Evolutionary conservation across 2,329 filamentous ascomycete genomes (phyloP).

Genomic region (Colletotrichum neosansevieriae): DNA sequence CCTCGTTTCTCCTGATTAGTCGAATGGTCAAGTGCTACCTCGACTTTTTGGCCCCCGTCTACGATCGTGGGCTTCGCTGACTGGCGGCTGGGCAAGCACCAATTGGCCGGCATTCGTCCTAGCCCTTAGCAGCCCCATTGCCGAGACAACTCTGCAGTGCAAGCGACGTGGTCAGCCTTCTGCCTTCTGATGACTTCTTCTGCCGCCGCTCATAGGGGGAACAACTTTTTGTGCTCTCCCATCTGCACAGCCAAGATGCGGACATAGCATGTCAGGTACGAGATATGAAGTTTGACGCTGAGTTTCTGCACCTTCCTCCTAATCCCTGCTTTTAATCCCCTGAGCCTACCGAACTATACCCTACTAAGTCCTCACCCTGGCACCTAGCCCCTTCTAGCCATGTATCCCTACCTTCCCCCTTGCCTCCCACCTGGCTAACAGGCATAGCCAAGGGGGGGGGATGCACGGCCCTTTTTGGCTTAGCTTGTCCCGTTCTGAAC

Average conservation of each 20-base stretch:
- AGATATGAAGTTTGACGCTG: background rate
- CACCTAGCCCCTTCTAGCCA: slow-evolving; percentile 34
- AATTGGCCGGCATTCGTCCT: background rate
- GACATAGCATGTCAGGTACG: slow-evolving; percentile 21
- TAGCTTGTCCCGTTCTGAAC: slow-evolving; percentile 33
- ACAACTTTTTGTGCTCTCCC: slow-evolving; percentile 5
- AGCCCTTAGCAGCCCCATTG: slow-evolving; percentile 2
- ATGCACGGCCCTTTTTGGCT: slow-evolving; percentile 23
- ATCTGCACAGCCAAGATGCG: slow-evolving; percentile 12
- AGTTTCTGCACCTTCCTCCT: background rate
- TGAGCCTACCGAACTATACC: background rate
- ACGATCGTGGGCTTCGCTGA: slow-evolving; percentile 20
- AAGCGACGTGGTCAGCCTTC: slow-evolving; percentile 12
- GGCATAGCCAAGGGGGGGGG: slow-evolving; percentile 24
- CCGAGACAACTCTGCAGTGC: slow-evolving; percentile 21
- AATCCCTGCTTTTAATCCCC: background rate
- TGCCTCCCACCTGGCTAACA: slow-evolving; percentile 36
- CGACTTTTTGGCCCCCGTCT: slow-evolving; percentile 16
- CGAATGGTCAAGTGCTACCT: slow-evolving; percentile 20
- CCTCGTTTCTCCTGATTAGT: slow-evolving; percentile 9
- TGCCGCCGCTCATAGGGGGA: background rate
- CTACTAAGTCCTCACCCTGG: background rate
- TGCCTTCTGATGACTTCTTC: too few species aligned
- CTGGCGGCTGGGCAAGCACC: slow-evolving; percentile 10
- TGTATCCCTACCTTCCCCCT: slow-evolving; percentile 31